Percentiles rank a stretch among this genome's conserved stretches.
phyloP scores from a whole-genome alignment of 805 yeast genomes.

The Schwanniomyces pseudopolymorphus region DNA sequence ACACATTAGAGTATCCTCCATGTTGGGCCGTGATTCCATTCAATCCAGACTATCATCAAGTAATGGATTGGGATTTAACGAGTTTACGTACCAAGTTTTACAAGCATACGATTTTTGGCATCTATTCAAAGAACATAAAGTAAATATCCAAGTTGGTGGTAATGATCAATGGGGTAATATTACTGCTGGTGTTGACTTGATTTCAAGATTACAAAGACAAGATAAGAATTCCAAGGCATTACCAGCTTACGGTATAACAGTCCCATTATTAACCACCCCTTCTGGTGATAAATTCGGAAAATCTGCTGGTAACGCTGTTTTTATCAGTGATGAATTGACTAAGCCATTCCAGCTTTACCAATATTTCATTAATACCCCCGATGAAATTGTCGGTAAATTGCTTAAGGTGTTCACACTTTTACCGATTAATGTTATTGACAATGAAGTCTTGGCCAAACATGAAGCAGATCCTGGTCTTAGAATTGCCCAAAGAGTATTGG shows the following conservation, averaged over 20 bases:
- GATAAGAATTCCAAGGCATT: conserved; percentile 14
- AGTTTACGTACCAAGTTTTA: conserved; percentile 86
- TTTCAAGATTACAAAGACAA: conserved; percentile 51
- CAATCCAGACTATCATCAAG: conserved; percentile 67
- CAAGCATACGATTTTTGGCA: conserved; percentile 95
- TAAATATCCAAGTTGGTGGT: conserved; percentile 86
- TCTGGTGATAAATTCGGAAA: conserved; percentile 94
- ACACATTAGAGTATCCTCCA: conserved; percentile 76
- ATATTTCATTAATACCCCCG: conserved; percentile 76
- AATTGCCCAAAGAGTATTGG: conserved; percentile 73
- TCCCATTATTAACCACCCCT: conserved; percentile 83
- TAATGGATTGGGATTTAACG: conserved; percentile 87
- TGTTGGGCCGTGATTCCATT: conserved; percentile 88
- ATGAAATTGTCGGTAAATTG: conserved; percentile 67
- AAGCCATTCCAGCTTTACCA: conserved; percentile 83
- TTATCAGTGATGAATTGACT: conserved; percentile 73
- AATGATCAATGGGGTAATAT: conserved; percentile 99
- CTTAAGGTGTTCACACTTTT: conserved; percentile 78
- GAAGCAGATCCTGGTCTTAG: conserved; percentile 58
- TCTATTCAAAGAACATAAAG: conserved; percentile 56
- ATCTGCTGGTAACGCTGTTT: conserved; percentile 95
- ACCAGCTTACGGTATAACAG: conserved; percentile 75
- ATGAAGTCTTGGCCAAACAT: conserved; percentile 52
- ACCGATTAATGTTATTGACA: conserved; percentile 59
- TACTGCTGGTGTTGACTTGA: conserved; percentile 91